Conservation (phyloP, 2,329 filamentous ascomycete species). For the Ophiostoma sp. region DNA sequence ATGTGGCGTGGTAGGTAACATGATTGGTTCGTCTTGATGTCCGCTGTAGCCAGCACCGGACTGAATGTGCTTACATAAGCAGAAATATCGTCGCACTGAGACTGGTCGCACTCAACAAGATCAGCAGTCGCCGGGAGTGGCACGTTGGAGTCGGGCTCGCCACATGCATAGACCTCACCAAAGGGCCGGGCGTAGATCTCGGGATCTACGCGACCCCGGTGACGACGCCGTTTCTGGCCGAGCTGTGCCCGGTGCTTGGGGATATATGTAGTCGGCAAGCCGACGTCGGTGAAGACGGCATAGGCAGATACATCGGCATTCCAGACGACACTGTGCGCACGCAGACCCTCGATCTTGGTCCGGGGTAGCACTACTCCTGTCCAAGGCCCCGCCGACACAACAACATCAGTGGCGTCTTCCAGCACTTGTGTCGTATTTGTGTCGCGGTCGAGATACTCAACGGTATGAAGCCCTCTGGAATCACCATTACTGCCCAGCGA, state of each 20-base stretch:
- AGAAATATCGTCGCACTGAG: slow-evolving; percentile 77
- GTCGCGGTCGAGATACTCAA: slow-evolving; percentile 55
- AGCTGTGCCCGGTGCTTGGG: slow-evolving; percentile 44
- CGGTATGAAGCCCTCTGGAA: slow-evolving; percentile 39
- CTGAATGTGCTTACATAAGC: slow-evolving; percentile 67
- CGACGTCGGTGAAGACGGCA: slow-evolving; percentile 81
- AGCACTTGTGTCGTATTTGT: slow-evolving; percentile 37
- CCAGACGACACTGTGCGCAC: slow-evolving; percentile 63
- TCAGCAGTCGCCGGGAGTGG: slow-evolving; percentile 72
- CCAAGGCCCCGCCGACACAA: slow-evolving; percentile 58
- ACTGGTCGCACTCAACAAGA: slow-evolving; percentile 67
- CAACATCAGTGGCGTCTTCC: slow-evolving; percentile 47
- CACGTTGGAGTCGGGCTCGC: slow-evolving; percentile 70
- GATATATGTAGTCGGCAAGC: slow-evolving; percentile 61
- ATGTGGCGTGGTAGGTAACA: slow-evolving; percentile 85
- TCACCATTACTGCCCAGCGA: slow-evolving; percentile 29
- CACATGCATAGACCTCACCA: slow-evolving; percentile 88
- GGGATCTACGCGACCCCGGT: slow-evolving; percentile 65
- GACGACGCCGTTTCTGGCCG: slow-evolving; percentile 49
- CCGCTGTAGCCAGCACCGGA: slow-evolving; percentile 59
- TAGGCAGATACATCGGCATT: slow-evolving; percentile 63
- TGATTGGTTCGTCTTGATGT: slow-evolving; percentile 72
- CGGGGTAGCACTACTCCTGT: slow-evolving; percentile 54
- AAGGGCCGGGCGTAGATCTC: slow-evolving; percentile 92
- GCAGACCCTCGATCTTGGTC: slow-evolving; percentile 52